A percentile compares a stretch with the other conserved stretches of the same genome.
Evolutionary conservation across 176 grass and related monocot genomes (phyloP).

Genomic region (Ampelocalamus luodianensis): DNA sequence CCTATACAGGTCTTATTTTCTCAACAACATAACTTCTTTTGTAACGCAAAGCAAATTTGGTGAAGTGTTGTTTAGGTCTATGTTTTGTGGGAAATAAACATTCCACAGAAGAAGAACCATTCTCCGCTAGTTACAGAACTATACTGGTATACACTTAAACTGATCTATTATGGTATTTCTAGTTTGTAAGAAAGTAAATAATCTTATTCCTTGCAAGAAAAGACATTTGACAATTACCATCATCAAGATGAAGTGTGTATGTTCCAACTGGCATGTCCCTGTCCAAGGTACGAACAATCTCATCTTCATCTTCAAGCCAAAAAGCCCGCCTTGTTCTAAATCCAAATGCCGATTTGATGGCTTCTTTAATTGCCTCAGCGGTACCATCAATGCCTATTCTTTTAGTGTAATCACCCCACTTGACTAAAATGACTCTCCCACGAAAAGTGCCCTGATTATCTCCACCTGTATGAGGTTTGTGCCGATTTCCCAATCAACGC

Average conservation of each 20-base stretch:
- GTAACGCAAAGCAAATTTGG: neutral
- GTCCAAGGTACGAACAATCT: constrained; percentile 81
- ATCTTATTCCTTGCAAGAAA: neutral
- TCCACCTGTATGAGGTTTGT: constrained; percentile 59
- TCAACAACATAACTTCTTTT: neutral
- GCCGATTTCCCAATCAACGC: neutral
- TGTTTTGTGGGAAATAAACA: neutral
- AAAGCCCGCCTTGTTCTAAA: constrained; percentile 92
- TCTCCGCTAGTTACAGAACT: neutral
- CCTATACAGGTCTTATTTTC: neutral
- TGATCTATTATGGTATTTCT: constrained; percentile 11
- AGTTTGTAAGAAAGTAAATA: constrained; percentile 30
- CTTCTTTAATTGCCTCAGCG: constrained; percentile 86
- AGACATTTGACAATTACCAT: constrained; percentile 56
- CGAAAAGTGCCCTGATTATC: constrained; percentile 68
- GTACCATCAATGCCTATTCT: constrained; percentile 96
- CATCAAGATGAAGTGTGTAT: constrained; percentile 93
- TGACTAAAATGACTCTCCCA: constrained; percentile 92
- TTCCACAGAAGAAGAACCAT: neutral
- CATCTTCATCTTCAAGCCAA: constrained; percentile 98
- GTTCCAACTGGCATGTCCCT: constrained; percentile 90
- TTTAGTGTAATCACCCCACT: constrained; percentile 92
- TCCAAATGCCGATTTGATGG: constrained; percentile 93
- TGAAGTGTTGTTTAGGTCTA: too few species aligned
- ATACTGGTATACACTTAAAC: neutral